Conservation (phyloP, 768 basidiomycete species). For the Rhizopogon vinicolor region DNA sequence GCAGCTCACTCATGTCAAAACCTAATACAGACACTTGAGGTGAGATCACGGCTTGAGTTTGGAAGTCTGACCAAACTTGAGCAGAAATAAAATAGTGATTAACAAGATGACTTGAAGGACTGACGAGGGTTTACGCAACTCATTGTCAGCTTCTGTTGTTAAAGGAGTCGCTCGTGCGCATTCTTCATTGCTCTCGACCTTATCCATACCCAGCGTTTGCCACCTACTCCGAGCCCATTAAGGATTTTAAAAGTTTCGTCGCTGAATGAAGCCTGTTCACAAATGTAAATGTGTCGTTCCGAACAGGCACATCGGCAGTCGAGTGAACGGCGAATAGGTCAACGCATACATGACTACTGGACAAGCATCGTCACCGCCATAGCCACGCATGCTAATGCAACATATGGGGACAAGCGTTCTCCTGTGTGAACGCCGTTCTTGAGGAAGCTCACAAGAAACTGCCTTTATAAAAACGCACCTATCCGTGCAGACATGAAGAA, state of each 20-base stretch:
- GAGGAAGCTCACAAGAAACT: not conserved
- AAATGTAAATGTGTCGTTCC: slow-evolving; percentile 95
- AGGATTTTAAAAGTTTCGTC: slow-evolving; percentile 80
- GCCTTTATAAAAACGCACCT: slow-evolving; percentile 48
- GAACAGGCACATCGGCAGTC: slow-evolving; percentile 87
- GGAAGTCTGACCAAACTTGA: too few species aligned
- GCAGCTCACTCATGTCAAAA: slow-evolving; percentile 78
- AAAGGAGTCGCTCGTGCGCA: slow-evolving; percentile 98
- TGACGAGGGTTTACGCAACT: too few species aligned
- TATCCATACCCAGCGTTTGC: slow-evolving; percentile 76
- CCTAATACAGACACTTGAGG: too few species aligned
- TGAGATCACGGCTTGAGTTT: too few species aligned
- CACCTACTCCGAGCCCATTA: too few species aligned
- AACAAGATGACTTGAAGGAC: too few species aligned
- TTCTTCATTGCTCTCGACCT: slow-evolving; percentile 83
- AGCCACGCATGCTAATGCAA: slow-evolving; percentile 84
- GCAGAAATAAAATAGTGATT: too few species aligned
- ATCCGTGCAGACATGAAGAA: slow-evolving; percentile 97
- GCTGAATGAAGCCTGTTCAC: slow-evolving; percentile 90
- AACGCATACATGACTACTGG: slow-evolving; percentile 28
- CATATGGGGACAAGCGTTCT: slow-evolving; percentile 94
- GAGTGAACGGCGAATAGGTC: slow-evolving; percentile 73
- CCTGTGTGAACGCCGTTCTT: slow-evolving; percentile 41
- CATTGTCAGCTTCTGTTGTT: slow-evolving; percentile 54
- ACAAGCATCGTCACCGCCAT: slow-evolving; percentile 81